Conservation (phyloP, 345 rosid species). For the Moringa oleifera region DNA sequence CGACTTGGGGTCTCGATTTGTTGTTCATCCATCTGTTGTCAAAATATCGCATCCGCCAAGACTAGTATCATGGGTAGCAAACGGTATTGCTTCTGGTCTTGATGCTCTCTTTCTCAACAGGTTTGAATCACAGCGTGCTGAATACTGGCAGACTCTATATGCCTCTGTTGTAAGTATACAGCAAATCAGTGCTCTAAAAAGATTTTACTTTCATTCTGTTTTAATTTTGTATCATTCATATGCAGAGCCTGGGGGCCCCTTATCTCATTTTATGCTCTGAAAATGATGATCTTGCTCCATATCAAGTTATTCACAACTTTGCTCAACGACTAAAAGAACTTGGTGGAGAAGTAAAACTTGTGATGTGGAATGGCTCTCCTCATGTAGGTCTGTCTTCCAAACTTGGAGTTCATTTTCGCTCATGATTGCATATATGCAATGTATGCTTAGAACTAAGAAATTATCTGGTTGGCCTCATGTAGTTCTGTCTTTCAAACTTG, state of each 20-base stretch:
- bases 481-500: constrained; percentile 43
- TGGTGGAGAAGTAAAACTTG: constrained; percentile 74
- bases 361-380: constrained; percentile 76
- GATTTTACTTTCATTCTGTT: background rate
- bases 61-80: constrained; percentile 66
- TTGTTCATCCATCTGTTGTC: constrained; percentile 71
- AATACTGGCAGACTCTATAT: constrained; percentile 91
- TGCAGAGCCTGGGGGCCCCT: constrained; percentile 69
- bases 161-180: constrained; percentile 68
- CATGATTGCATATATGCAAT: constrained; percentile 7
- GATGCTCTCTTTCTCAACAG: constrained; percentile 78
- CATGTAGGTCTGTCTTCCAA: constrained; percentile 69
- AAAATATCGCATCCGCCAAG: constrained; percentile 67
- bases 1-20: constrained; percentile 65
- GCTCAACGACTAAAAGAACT: constrained; percentile 61
- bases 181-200: background rate
- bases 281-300: constrained; percentile 79
- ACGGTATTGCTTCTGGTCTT: constrained; percentile 64
- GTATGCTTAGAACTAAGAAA: no score
- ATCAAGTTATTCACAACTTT: constrained; percentile 62
- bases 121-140: constrained; percentile 88
- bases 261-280: constrained; percentile 83
- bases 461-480: constrained; percentile 87
- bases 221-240: constrained; percentile 12
- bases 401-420: constrained; percentile 1